Base-by-base conservation (phyloP, 2,329 filamentous ascomycete species). In the Lizonia empirigonia region DNA sequence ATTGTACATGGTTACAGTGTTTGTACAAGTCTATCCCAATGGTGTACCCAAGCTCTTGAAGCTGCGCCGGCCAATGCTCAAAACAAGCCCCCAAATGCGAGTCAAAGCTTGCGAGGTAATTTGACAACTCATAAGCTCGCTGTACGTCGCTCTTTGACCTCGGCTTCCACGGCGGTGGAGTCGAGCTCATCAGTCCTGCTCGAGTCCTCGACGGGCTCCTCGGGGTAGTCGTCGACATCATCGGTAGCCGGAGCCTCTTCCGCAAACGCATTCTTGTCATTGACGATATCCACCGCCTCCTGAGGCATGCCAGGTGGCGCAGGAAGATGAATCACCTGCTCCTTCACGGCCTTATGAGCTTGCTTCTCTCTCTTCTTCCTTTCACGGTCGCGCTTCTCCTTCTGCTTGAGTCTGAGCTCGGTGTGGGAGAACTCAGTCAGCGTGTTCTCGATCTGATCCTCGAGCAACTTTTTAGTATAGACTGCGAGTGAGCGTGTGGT, bases 381-480 rank as follows among this genome's bases (percentile, higher is more conserved):
- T 12, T 52, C 47, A 9, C 37, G 41, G 10, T 32, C 37, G 13
- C 50, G 58, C 10, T 44, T 46, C 39, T 58, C 36, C 26, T 37
- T 41, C 26, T 52, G 49, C 15, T 24, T 23, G 1, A 20, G 20
- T 8, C 49, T 15, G 22, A 52, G 15, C 23, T 59, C 44, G 1
- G 64, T 68, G 57, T 74, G 76, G 1, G 78, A 83, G 58, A 91
- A 81, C 22, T 82, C 77, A 23, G 77, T 77, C 23, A 91, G 77
- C 12, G 82, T 82, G 7, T 80, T 73, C 57, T 88, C 82, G 65
- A 97, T 92, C 68, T 83, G 85, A 42, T 85, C 80, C 74, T 97
- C 92, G 2, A 92, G 86, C 40, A 95, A 70, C 6, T 76, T 73
- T 68, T 96, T 96, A 39, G 90, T 84, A 68, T 96, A 86, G 58